These are phyloP conservation scores for Apiospora saccharicola DNA, from an alignment of 2,329 filamentous ascomycete genomes.

Conservation along the genomic window DNA sequence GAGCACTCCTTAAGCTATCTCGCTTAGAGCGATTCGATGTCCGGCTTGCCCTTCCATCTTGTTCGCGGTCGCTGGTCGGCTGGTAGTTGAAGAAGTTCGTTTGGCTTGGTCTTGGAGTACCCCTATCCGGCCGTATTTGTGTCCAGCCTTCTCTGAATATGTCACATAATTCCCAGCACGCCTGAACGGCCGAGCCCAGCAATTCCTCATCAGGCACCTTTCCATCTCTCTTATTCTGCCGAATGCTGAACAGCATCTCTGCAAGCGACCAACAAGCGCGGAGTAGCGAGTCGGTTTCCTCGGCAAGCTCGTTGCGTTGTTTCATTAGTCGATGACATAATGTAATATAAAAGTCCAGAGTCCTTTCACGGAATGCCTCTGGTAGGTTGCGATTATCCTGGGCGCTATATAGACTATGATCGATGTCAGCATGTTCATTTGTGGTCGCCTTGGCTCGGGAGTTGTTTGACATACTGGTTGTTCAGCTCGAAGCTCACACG, in stretches of 20 bases:
- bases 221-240: slow-evolving; percentile 80
- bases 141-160: slow-evolving; percentile 94
- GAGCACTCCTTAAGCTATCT: slow-evolving; percentile 58
- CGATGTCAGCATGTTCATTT: slow-evolving; percentile 19
- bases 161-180: slow-evolving; percentile 94
- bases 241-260: slow-evolving; percentile 90
- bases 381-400: slow-evolving; percentile 82
- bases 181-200: slow-evolving; percentile 85
- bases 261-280: slow-evolving; percentile 89
- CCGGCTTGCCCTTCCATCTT: slow-evolving; percentile 56
- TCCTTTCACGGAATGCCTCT: slow-evolving; percentile 86
- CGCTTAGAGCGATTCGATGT: slow-evolving; percentile 62
- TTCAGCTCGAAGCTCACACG: slow-evolving; percentile 94
- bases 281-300: slow-evolving; percentile 84
- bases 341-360: slow-evolving; percentile 93
- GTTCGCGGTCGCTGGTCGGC: slow-evolving; percentile 56
- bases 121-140: slow-evolving; percentile 83
- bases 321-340: slow-evolving; percentile 97
- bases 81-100: slow-evolving; percentile 70
- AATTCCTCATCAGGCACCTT: slow-evolving; percentile 82
- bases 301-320: slow-evolving; percentile 78
- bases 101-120: slow-evolving; percentile 84
- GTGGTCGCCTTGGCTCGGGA: not conserved
- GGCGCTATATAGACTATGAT: slow-evolving; percentile 78
- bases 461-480: slow-evolving; percentile 70